Percentiles rank a stretch among this genome's conserved stretches.
Evolutionary conservation across 148 eudicot genomes (phyloP).

Genomic region (Diospyros lotus): DNA sequence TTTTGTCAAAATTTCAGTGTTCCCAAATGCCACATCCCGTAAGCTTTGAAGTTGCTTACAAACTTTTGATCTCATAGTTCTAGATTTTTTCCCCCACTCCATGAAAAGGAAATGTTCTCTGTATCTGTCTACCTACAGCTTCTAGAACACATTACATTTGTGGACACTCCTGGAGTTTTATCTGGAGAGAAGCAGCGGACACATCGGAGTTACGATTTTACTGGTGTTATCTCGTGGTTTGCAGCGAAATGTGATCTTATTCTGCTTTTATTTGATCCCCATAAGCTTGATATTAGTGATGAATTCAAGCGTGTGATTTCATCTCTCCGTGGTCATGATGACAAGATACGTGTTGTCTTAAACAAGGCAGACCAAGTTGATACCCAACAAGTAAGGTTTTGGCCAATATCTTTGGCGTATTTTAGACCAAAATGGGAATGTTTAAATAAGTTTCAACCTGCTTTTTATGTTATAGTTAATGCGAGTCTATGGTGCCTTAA

Average conservation of each 20-base stretch:
- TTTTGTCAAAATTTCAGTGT: slow-evolving; percentile 84
- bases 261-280: slow-evolving; percentile 85
- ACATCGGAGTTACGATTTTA: slow-evolving; percentile 86
- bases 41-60: slow-evolving; percentile 14
- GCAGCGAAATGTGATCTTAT: slow-evolving; percentile 91
- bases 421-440: not conserved
- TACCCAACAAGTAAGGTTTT: slow-evolving; percentile 69
- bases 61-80: not conserved
- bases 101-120: not conserved
- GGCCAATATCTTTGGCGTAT: not conserved
- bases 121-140: slow-evolving; percentile 33
- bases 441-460: not conserved
- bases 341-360: slow-evolving; percentile 87
- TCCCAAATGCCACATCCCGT: slow-evolving; percentile 89
- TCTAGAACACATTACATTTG: slow-evolving; percentile 80
- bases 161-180: slow-evolving; percentile 94
- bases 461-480: slow-evolving; percentile 45
- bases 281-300: slow-evolving; percentile 90
- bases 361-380: slow-evolving; percentile 97
- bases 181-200: slow-evolving; percentile 96
- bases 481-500: slow-evolving; percentile 93
- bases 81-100: not conserved
- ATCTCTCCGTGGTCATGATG: slow-evolving; percentile 83
- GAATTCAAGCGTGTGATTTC: slow-evolving; percentile 89
- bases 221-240: slow-evolving; percentile 94